Evolutionary conservation across 306 rosid species (phyloP).

Genomic region (Dalbergia cultrata): DNA sequence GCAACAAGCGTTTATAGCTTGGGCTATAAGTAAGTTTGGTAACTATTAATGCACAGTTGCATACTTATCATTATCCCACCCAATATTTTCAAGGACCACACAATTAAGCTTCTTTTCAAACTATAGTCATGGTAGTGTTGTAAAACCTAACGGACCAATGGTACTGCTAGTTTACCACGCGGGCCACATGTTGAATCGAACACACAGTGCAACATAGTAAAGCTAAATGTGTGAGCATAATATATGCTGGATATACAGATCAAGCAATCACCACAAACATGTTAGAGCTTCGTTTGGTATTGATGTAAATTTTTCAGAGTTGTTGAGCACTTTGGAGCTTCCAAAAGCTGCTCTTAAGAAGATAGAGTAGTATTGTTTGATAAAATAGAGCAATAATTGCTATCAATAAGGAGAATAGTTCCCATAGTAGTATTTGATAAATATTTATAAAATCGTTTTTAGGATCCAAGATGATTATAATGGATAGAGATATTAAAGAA

Average conservation of each 20-base stretch:
- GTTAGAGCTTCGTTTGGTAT: too few species aligned
- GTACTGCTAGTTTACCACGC: neutral
- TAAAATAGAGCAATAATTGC: too few species aligned
- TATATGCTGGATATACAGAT: neutral
- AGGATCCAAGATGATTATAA: too few species aligned
- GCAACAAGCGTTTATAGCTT: neutral
- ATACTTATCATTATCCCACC: neutral
- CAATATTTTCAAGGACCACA: conserved; percentile 35
- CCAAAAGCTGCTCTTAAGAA: too few species aligned
- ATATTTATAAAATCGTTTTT: too few species aligned
- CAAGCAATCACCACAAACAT: conserved; percentile 3
- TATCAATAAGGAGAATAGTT: too few species aligned
- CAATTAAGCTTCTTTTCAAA: neutral
- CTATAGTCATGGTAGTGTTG: neutral
- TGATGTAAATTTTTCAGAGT: too few species aligned
- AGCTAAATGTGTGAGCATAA: conserved; percentile 13
- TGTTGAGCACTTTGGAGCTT: too few species aligned
- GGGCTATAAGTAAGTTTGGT: neutral
- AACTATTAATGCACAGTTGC: neutral
- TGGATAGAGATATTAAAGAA: too few species aligned
- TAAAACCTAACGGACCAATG: neutral
- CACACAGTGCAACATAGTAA: neutral
- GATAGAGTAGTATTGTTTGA: too few species aligned
- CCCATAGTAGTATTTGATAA: too few species aligned
- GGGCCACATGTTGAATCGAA: conserved; percentile 9